phyloP scores from a whole-genome alignment of 129 eudicot species.

The sunflower (Helianthus annuus) region HanXRQr2.0-SUNRISE NC_035439.2:98575333-98575832 shows the following conservation, averaged over 20 bases:
- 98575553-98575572: conserved; percentile 64
- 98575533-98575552: conserved; percentile 98
- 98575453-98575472: neutral
- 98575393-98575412: too few relatives aligned
- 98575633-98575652: too few relatives aligned
- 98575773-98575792: neutral
- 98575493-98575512: conserved; percentile 82
- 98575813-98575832: conserved; percentile 39
- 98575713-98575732: too few relatives aligned
- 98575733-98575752: neutral
- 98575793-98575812: neutral
- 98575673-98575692: neutral
- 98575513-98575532: conserved; percentile 88
- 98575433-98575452: too few relatives aligned
- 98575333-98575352: too few relatives aligned
- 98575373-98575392: too few relatives aligned
- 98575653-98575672: too few relatives aligned
- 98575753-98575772: neutral
- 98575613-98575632: neutral
- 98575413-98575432: neutral
- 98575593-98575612: neutral
- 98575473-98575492: conserved; percentile 55
- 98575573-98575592: conserved; percentile 12
- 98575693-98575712: neutral
- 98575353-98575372: too few relatives aligned